A percentile compares a stretch with the other conserved stretches of the same genome.
These are phyloP conservation scores for Vanrija sp. DNA, from an alignment of 1,284 basidiomycete genomes.

Conservation along the genomic window DNA sequence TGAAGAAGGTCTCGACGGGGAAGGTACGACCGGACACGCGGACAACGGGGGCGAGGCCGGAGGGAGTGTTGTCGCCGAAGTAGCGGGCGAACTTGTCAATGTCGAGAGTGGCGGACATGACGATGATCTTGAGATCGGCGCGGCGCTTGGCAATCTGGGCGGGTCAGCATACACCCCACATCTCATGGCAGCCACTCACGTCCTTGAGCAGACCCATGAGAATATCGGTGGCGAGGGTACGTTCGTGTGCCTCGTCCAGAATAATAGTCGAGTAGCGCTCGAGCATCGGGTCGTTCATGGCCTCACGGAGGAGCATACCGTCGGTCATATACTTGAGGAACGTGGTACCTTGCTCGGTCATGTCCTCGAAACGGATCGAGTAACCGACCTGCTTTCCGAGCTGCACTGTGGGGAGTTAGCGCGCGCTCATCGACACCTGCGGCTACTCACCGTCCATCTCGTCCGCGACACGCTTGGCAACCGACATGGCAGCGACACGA, in stretches of 20 bases:
- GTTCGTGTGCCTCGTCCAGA: slow-evolving; percentile 97
- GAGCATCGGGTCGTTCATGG: slow-evolving; percentile 91
- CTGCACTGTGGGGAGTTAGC: slow-evolving; percentile 57
- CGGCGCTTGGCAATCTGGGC: slow-evolving; percentile 70
- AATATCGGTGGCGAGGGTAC: slow-evolving; percentile 96
- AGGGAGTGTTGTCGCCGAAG: slow-evolving; percentile 62
- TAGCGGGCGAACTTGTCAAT: slow-evolving; percentile 96
- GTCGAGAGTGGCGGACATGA: slow-evolving; percentile 98
- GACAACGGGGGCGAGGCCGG: slow-evolving; percentile 73
- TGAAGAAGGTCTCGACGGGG: slow-evolving; percentile 93
- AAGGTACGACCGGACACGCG: slow-evolving; percentile 95
- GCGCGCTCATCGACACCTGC: not conserved
- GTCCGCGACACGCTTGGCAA: slow-evolving; percentile 96
- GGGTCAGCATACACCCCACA: slow-evolving; percentile 29
- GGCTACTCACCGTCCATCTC: slow-evolving; percentile 83
- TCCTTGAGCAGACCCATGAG: slow-evolving; percentile 84
- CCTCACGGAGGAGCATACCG: slow-evolving; percentile 94
- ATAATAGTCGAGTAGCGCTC: slow-evolving; percentile 94
- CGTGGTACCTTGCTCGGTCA: slow-evolving; percentile 84
- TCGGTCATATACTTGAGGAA: slow-evolving; percentile 99
- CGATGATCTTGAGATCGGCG: slow-evolving; percentile 88
- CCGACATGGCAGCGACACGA: slow-evolving; percentile 95
- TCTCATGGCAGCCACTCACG: slow-evolving; percentile 25
- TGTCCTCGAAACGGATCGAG: slow-evolving; percentile 97
- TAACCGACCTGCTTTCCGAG: slow-evolving; percentile 95